Base-by-base conservation (phyloP, 1,284 basidiomycete species). In the Lentinus polychrous region DNA sequence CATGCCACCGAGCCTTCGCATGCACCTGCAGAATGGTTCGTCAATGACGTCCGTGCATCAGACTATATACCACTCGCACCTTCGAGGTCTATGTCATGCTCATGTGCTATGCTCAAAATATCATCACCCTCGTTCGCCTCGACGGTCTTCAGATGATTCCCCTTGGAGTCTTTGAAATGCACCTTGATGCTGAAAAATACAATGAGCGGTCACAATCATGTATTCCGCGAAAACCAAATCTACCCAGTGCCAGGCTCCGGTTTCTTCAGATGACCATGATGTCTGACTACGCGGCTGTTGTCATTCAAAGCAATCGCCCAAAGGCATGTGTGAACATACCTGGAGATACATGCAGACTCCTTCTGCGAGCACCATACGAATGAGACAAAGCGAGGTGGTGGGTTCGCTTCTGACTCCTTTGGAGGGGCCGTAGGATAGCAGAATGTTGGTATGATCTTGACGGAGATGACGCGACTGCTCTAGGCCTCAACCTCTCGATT, bases 1-100 rank as follows among this genome's bases (percentile, higher is more conserved):
- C 95, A 99, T 17, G 95, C 96, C 48, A 97, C 82, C 0, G 92
- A 96, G 42, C 92, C 90, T 74, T 98, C 95, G 66, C 96, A 99
- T 23, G 94, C 94, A 54, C 93, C 91, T 94, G 12, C 18, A 36
- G 42, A 49, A 46, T 41, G 41, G 14, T 48, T 46, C 44, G 45
- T n/a, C n/a, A 33, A 24, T 24, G 36, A 18, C 0, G 20, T 6
- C 23, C 40, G 4, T 18, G 2, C 24, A 15, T 20, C 24, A 18
- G 18, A 40, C 5, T 27, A 27, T 4, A 22, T 4, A 34, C 18
- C 14, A 12, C 14, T 60, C 78, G 55, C 51, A 88, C 94, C 94
- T 76, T 99, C 95, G n/a, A 99, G 75, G 63, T 99, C 95, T 49
- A 99, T 83, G 60, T 98, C 95, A 64, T 96, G 83, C 66, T 98